phyloP scores from a whole-genome alignment of 495 filamentous ascomycete genomes.

The Thermochaetoides thermophila region DNA sequence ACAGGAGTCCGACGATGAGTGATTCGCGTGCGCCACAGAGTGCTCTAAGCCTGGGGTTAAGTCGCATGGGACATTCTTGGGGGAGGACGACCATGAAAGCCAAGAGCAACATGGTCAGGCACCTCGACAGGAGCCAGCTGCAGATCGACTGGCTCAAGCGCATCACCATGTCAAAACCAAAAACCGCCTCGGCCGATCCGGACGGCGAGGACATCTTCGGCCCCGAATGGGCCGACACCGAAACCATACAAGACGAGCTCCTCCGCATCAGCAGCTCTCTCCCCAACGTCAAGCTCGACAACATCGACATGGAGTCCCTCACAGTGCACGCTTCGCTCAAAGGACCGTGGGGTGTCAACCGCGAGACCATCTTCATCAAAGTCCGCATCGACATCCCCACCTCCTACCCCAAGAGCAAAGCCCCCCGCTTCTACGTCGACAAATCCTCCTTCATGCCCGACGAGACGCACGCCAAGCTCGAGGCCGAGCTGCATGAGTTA shows the following conservation, averaged over 20 bases:
- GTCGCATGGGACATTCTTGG: slow-evolving; percentile 27
- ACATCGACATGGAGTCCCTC: slow-evolving; percentile 65
- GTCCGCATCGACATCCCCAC: slow-evolving; percentile 64
- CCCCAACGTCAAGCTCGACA: slow-evolving; percentile 72
- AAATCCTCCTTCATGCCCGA: slow-evolving; percentile 67
- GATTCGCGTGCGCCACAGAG: slow-evolving; percentile 25
- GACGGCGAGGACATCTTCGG: slow-evolving; percentile 30
- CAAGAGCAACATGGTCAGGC: slow-evolving; percentile 38
- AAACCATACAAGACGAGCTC: slow-evolving; percentile 78
- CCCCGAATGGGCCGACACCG: slow-evolving; percentile 35
- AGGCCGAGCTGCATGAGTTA: slow-evolving; percentile 54
- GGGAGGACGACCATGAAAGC: slow-evolving; percentile 49
- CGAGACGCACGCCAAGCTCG: slow-evolving; percentile 46
- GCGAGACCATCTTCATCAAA: slow-evolving; percentile 58
- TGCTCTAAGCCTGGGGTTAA: slow-evolving; percentile 30
- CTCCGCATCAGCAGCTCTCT: slow-evolving; percentile 69
- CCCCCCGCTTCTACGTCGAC: slow-evolving; percentile 55
- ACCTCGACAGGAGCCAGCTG: slow-evolving; percentile 40
- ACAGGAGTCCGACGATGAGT: slow-evolving; percentile 33
- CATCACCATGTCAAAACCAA: slow-evolving; percentile 62
- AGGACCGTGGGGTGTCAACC: slow-evolving; percentile 72
- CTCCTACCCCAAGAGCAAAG: slow-evolving; percentile 55
- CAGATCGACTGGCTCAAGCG: slow-evolving; percentile 89
- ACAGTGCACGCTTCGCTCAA: slow-evolving; percentile 61
- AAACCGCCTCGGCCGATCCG: slow-evolving; percentile 20